A percentile compares a stretch with the other conserved stretches of the same genome.
Conservation (phyloP, 768 basidiomycete genomes). For the Candolleomyces efflorescens region DNA sequence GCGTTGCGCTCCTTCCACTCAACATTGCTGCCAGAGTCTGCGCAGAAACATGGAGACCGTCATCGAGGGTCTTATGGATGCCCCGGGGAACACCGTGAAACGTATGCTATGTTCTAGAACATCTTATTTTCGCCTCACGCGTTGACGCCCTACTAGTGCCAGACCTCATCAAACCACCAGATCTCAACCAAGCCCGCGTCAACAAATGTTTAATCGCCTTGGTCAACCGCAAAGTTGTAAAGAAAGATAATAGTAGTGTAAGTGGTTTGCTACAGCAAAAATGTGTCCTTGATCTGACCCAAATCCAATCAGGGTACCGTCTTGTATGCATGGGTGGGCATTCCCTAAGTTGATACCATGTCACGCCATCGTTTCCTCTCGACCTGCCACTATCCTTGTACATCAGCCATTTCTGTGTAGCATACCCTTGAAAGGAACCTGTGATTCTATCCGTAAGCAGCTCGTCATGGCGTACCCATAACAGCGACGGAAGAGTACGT, state of each 20-base stretch:
- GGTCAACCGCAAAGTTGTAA: slow-evolving; percentile 80
- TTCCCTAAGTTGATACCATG: slow-evolving; percentile 23
- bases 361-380: no score
- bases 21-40: slow-evolving; percentile 43
- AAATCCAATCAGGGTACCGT: slow-evolving; percentile 13
- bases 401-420: no score
- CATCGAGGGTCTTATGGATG: slow-evolving; percentile 71
- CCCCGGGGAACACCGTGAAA: slow-evolving; percentile 55
- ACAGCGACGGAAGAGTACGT: no score
- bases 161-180: slow-evolving; percentile 74
- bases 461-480: no score
- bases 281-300: background rate
- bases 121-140: background rate
- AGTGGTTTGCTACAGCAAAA: slow-evolving; percentile 12
- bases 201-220: slow-evolving; percentile 93
- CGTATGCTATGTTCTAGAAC: slow-evolving; percentile 39
- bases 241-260: slow-evolving; percentile 66
- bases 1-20: background rate
- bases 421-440: no score
- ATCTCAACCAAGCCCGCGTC: slow-evolving; percentile 84
- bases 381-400: no score
- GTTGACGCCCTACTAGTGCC: slow-evolving; percentile 44
- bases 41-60: slow-evolving; percentile 78
- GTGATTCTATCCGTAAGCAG: no score
- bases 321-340: slow-evolving; percentile 27